Percentiles rank a stretch among this genome's conserved stretches.
Conservation (phyloP, 2,329 filamentous ascomycete genomes). For the Blastomyces gilchristii region DNA sequence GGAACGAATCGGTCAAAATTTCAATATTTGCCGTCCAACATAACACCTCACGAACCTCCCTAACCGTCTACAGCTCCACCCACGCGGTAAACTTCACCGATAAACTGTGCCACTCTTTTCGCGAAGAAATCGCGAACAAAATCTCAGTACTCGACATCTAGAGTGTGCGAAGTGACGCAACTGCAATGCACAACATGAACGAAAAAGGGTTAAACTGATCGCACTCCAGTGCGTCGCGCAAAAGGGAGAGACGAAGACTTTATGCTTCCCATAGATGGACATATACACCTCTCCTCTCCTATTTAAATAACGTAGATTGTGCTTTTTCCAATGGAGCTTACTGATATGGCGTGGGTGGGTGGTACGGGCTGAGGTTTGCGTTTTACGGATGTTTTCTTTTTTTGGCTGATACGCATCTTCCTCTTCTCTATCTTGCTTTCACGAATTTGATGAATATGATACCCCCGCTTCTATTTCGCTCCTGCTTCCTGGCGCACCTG, state of each 20-base stretch:
- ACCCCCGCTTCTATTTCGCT: background rate
- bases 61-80: background rate
- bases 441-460: background rate
- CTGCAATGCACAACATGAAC: background rate
- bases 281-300: background rate
- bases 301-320: background rate
- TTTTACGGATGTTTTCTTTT: background rate
- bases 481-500: background rate
- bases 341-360: too few relatives aligned
- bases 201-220: background rate
- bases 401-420: background rate
- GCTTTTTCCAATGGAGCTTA: too few relatives aligned
- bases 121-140: background rate
- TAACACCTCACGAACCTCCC: background rate
- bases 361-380: background rate
- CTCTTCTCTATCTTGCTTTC: background rate
- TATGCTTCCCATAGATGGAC: too few relatives aligned
- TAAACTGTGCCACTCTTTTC: background rate
- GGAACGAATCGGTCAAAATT: background rate
- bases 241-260: background rate
- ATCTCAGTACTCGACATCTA: background rate
- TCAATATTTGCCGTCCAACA: background rate
- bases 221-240: background rate
- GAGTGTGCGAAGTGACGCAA: background rate
- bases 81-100: background rate